Evolutionary conservation across 768 basidiomycete species (phyloP).

Genomic region (Russula compacta): DNA sequence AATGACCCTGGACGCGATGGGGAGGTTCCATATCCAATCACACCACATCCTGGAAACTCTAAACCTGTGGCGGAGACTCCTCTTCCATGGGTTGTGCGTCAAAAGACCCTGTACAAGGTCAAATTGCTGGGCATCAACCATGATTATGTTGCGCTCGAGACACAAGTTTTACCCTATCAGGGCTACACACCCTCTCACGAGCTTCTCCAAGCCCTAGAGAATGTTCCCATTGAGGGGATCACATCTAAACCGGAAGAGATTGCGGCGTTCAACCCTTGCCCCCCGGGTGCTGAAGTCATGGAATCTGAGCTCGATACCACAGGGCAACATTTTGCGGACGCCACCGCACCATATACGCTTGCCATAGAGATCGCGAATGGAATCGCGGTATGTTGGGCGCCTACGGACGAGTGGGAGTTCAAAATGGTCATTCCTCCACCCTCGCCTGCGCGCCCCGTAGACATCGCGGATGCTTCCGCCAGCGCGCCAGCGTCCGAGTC

Average conservation of each 20-base stretch:
- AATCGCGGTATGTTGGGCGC: slow-evolving; percentile 56
- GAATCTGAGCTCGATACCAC: slow-evolving; percentile 13
- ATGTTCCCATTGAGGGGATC: slow-evolving; percentile 18
- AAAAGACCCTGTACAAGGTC: slow-evolving; percentile 57
- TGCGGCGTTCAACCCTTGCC: slow-evolving; percentile 45
- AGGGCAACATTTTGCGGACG: slow-evolving; percentile 35
- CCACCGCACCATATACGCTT: slow-evolving; percentile 55
- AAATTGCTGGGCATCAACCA: slow-evolving; percentile 53
- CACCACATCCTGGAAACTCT: slow-evolving; percentile 10
- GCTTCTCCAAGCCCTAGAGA: slow-evolving; percentile 40
- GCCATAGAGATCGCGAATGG: slow-evolving; percentile 64
- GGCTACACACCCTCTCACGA: slow-evolving; percentile 48
- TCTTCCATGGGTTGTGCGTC: slow-evolving; percentile 49
- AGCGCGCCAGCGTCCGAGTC: neutral
- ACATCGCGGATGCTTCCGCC: neutral
- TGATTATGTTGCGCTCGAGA: slow-evolving; percentile 41
- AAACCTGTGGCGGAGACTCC: neutral
- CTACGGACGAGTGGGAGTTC: slow-evolving; percentile 67
- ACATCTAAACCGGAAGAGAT: slow-evolving; percentile 27
- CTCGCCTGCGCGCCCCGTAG: neutral
- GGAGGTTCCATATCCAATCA: slow-evolving; percentile 5
- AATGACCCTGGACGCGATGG: neutral
- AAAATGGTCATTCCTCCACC: slow-evolving; percentile 35
- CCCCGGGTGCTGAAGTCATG: slow-evolving; percentile 17
- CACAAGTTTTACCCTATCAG: slow-evolving; percentile 65